Conservation (phyloP, 2,329 filamentous ascomycete genomes). For the Fonsecaea monophora region DNA sequence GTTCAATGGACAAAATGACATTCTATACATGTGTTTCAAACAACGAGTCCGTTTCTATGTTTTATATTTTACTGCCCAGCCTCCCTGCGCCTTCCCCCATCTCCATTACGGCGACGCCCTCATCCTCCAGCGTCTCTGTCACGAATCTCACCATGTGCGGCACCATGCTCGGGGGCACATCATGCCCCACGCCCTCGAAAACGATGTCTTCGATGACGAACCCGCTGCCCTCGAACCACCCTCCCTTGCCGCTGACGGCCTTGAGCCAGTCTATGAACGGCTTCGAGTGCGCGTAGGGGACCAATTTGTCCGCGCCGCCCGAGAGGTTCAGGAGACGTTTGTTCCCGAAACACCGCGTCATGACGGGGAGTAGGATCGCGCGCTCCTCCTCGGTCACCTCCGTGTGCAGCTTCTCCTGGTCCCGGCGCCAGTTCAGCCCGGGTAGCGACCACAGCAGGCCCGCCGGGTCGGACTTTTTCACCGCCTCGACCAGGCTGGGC, state of each 20-base stretch:
- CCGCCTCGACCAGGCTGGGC: conserved; percentile 65
- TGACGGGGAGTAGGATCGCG: conserved; percentile 50
- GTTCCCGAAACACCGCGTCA: conserved; percentile 53
- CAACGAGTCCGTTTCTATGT: background rate
- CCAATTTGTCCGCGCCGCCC: conserved; percentile 65
- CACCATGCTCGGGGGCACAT: conserved; percentile 64
- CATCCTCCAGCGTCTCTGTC: conserved; percentile 47
- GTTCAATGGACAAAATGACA: background rate
- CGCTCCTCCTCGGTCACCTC: conserved; percentile 54
- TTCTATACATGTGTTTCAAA: background rate
- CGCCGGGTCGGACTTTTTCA: conserved; percentile 75
- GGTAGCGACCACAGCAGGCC: conserved; percentile 62
- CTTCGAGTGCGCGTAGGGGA: conserved; percentile 64
- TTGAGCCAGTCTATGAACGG: conserved; percentile 65
- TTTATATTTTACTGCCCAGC: conserved; percentile 34
- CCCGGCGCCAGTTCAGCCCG: conserved; percentile 40
- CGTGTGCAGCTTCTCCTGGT: conserved; percentile 43
- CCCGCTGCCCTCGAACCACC: conserved; percentile 59
- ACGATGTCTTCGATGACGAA: conserved; percentile 64
- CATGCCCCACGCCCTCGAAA: conserved; percentile 64
- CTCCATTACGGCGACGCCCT: conserved; percentile 4
- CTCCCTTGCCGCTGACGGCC: conserved; percentile 46
- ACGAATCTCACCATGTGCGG: conserved; percentile 63
- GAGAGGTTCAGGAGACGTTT: conserved; percentile 62
- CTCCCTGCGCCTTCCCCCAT: conserved; percentile 11